Conservation (phyloP, 192 early-diverging fungal genomes). For the Haplosporangium gracile region DNA sequence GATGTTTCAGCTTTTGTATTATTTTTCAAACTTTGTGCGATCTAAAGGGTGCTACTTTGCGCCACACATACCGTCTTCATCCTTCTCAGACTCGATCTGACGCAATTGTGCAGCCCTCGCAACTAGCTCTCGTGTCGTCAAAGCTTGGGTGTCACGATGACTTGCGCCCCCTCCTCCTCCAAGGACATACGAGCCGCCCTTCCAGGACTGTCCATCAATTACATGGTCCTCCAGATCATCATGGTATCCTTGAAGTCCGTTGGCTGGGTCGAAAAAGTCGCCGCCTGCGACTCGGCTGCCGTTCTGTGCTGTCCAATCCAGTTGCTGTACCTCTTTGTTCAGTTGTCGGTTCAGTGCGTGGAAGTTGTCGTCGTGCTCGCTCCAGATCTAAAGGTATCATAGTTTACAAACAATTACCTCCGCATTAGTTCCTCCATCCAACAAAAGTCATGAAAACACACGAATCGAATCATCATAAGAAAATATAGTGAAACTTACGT, state of each 20-base stretch:
- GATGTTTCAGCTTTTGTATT: neutral
- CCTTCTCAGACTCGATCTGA: conserved; percentile 75
- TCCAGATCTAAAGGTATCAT: conserved; percentile 57
- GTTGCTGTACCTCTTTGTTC: conserved; percentile 71
- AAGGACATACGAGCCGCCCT: conserved; percentile 71
- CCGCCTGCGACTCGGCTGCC: conserved; percentile 44
- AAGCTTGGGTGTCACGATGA: neutral
- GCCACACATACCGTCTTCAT: conserved; percentile 65
- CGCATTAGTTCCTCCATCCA: neutral
- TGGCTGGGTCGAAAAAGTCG: conserved; percentile 58
- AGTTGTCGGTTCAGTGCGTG: conserved; percentile 79
- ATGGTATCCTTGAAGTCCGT: conserved; percentile 44
- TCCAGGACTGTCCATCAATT: conserved; percentile 51
- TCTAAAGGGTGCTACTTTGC: conserved; percentile 3
- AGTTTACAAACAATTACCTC: too few relatives aligned
- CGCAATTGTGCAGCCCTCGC: conserved; percentile 69
- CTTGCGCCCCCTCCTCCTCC: conserved; percentile 55
- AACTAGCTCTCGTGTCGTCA: conserved; percentile 62
- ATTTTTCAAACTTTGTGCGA: neutral
- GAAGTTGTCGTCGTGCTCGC: conserved; percentile 80
- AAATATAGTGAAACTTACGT: conserved; percentile 53
- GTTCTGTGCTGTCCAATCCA: conserved; percentile 65
- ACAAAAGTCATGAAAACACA: neutral
- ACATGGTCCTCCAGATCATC: conserved; percentile 55
- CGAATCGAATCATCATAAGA: neutral